These are phyloP conservation scores for Pleurotus salmoneostramineus DNA, from an alignment of 768 basidiomycete genomes.

Conservation along the genomic window DNA sequence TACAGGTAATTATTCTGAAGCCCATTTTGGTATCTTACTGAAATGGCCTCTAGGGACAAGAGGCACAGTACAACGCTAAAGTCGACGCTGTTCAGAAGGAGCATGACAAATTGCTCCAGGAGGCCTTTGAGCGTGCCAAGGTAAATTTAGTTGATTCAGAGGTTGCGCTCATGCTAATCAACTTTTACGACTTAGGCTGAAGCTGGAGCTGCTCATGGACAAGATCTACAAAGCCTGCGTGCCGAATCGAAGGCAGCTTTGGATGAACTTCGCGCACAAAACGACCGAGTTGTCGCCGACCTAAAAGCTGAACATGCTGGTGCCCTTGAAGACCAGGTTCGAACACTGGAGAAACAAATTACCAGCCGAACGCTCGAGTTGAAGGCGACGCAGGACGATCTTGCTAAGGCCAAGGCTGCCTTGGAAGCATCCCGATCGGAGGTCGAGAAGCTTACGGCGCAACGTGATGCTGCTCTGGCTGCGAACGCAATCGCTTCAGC, in stretches of 20 bases:
- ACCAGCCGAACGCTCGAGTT: slow-evolving; percentile 63
- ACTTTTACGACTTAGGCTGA: slow-evolving; percentile 43
- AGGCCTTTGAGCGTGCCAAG: slow-evolving; percentile 79
- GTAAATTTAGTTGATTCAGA: slow-evolving; percentile 28
- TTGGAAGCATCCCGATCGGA: slow-evolving; percentile 51
- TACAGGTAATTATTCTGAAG: slow-evolving; percentile 48
- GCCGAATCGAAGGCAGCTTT: slow-evolving; percentile 61
- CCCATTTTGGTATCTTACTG: not conserved
- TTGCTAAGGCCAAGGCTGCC: slow-evolving; percentile 67
- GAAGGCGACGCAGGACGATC: slow-evolving; percentile 82
- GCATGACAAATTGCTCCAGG: slow-evolving; percentile 55
- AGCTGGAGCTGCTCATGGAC: slow-evolving; percentile 62
- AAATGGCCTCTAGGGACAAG: slow-evolving; percentile 49
- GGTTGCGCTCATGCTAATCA: slow-evolving; percentile 9
- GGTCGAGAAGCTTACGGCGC: slow-evolving; percentile 49
- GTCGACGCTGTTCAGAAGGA: slow-evolving; percentile 65
- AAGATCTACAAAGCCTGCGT: slow-evolving; percentile 71
- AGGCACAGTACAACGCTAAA: slow-evolving; percentile 62
- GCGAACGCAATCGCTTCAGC: slow-evolving; percentile 33
- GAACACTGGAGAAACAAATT: slow-evolving; percentile 59
- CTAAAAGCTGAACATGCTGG: slow-evolving; percentile 63
- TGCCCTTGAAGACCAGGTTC: slow-evolving; percentile 52
- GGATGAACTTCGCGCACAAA: slow-evolving; percentile 63
- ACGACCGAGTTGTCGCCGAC: slow-evolving; percentile 55
- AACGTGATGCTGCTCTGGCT: slow-evolving; percentile 61